Evolutionary conservation across 805 yeast species (phyloP).

Genomic region (Ogataea nonfermentans): DNA sequence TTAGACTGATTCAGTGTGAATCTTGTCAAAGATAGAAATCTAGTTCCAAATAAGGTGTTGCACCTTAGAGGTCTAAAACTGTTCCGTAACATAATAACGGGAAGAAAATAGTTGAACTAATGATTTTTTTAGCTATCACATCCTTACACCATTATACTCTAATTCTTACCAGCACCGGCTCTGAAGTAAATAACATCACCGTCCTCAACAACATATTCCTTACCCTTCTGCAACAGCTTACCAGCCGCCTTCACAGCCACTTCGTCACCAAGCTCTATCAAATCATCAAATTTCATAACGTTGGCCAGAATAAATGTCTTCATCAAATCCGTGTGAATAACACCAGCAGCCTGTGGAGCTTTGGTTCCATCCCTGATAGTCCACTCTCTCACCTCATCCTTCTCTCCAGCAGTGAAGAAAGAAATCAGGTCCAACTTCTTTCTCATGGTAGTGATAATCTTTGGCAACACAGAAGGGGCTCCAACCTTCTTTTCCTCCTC

Average conservation of each 20-base stretch:
- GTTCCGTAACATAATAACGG: slow-evolving; percentile 1
- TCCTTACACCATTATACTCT: slow-evolving; percentile 5
- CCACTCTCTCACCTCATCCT: slow-evolving; percentile 83
- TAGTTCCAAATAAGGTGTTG: not conserved
- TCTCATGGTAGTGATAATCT: slow-evolving; percentile 65
- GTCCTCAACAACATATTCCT: slow-evolving; percentile 75
- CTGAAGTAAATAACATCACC: slow-evolving; percentile 79
- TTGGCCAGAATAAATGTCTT: slow-evolving; percentile 79
- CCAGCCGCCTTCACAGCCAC: slow-evolving; percentile 53
- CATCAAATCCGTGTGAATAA: slow-evolving; percentile 81
- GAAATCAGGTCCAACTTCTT: slow-evolving; percentile 67
- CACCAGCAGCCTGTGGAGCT: slow-evolving; percentile 90
- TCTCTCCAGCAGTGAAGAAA: slow-evolving; percentile 83
- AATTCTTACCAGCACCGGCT: slow-evolving; percentile 62
- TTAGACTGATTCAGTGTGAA: not conserved
- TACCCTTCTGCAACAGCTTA: slow-evolving; percentile 66
- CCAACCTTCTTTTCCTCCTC: slow-evolving; percentile 38
- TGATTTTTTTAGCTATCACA: not conserved
- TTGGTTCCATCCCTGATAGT: slow-evolving; percentile 69
- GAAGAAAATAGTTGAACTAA: no score
- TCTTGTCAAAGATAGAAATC: not conserved
- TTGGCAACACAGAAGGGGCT: slow-evolving; percentile 54
- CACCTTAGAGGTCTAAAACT: not conserved
- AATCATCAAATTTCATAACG: slow-evolving; percentile 65
- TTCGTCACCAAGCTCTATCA: slow-evolving; percentile 52